Conservation (phyloP, 2,329 filamentous ascomycete species). For the Penicillium sp. region DNA sequence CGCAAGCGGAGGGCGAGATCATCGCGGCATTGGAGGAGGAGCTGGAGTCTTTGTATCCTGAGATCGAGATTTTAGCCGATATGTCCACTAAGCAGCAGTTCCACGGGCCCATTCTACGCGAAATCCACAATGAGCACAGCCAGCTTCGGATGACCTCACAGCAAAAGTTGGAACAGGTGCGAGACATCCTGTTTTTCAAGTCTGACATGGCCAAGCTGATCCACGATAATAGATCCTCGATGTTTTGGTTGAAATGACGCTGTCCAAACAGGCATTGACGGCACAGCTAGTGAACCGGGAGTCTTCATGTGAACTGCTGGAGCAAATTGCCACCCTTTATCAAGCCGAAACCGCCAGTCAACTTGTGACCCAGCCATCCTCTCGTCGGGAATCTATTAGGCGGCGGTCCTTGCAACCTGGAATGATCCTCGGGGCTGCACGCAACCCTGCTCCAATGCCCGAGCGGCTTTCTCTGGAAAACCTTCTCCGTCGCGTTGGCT, state of each 20-base stretch:
- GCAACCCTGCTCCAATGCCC: conserved; percentile 10
- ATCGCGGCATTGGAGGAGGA: conserved; percentile 35
- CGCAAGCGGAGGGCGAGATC: conserved; percentile 11
- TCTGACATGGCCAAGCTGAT: neutral
- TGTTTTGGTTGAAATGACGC: conserved; percentile 34
- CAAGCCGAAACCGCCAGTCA: conserved; percentile 29
- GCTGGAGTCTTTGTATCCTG: conserved; percentile 40
- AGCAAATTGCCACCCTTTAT: conserved; percentile 32
- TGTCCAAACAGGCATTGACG: conserved; percentile 29
- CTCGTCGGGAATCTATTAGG: conserved; percentile 28
- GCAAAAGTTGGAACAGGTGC: conserved; percentile 36
- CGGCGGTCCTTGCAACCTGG: conserved; percentile 27
- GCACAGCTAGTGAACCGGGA: conserved; percentile 32
- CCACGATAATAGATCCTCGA: conserved; percentile 29
- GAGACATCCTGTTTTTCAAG: conserved; percentile 1
- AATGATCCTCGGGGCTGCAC: conserved; percentile 13
- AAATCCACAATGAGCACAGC: conserved; percentile 33
- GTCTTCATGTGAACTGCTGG: conserved; percentile 36
- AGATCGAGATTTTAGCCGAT: conserved; percentile 42
- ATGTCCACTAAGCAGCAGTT: conserved; percentile 46
- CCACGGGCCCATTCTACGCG: conserved; percentile 39
- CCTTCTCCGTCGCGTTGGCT: conserved; percentile 35
- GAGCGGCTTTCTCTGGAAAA: conserved; percentile 30
- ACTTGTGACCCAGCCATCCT: conserved; percentile 19
- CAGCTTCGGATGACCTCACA: conserved; percentile 31